Percentiles rank a stretch among this genome's conserved stretches.
Evolutionary conservation across 768 basidiomycete genomes (phyloP).

Genomic region (Russula sp.): DNA sequence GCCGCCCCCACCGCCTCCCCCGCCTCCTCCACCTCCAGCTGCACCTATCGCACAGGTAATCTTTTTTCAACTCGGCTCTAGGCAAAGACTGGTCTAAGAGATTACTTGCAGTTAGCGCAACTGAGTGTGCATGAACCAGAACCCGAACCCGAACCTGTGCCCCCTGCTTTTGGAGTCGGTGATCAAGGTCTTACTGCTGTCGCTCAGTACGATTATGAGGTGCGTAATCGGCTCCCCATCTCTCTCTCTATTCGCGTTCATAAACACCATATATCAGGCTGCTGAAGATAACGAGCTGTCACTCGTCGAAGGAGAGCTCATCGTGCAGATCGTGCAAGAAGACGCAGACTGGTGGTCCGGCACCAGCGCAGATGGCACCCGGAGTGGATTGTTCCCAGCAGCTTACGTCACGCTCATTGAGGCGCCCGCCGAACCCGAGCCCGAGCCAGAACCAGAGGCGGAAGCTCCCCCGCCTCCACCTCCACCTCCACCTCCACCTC

Average conservation of each 20-base stretch:
- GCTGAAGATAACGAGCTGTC: slow-evolving; percentile 83
- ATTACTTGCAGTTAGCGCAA: slow-evolving; percentile 7
- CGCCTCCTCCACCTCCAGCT: slow-evolving; percentile 43
- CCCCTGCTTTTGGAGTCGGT: slow-evolving; percentile 29
- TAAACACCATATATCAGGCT: slow-evolving; percentile 38
- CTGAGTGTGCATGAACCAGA: slow-evolving; percentile 25
- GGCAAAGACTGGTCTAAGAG: neutral
- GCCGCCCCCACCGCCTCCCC: slow-evolving; percentile 36
- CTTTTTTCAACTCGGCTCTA: slow-evolving; percentile 9
- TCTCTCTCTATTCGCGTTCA: neutral
- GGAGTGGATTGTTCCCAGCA: slow-evolving; percentile 81
- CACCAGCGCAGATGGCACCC: slow-evolving; percentile 53
- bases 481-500: slow-evolving; percentile 46
- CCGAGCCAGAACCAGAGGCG: slow-evolving; percentile 39
- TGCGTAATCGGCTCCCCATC: slow-evolving; percentile 27
- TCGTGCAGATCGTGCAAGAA: slow-evolving; percentile 76
- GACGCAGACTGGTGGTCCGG: slow-evolving; percentile 95
- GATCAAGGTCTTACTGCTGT: slow-evolving; percentile 58
- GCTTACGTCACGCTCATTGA: slow-evolving; percentile 84
- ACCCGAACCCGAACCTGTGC: slow-evolving; percentile 34
- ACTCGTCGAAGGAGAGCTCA: slow-evolving; percentile 72
- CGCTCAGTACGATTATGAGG: slow-evolving; percentile 78
- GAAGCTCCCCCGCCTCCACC: slow-evolving; percentile 57
- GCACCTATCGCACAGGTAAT: slow-evolving; percentile 26
- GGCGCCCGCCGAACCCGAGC: slow-evolving; percentile 33